Conservation (phyloP, 1,284 basidiomycete genomes). For the Pisolithus thermaeus region DNA sequence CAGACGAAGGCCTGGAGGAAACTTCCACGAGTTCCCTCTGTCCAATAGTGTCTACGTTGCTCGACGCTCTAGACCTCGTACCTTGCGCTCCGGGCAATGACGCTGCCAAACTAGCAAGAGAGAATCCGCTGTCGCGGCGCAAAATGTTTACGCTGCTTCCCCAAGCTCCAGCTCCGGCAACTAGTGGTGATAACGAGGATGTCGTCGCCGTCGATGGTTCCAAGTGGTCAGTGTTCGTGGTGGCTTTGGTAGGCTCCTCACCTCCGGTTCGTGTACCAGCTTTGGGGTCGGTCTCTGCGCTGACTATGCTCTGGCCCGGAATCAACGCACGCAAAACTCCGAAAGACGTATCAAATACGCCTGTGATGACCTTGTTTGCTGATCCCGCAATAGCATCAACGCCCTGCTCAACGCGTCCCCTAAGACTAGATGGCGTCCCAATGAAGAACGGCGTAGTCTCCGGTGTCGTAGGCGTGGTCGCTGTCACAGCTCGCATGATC, state of each 20-base stretch:
- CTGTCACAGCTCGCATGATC: slow-evolving; percentile 30
- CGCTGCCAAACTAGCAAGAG: slow-evolving; percentile 73
- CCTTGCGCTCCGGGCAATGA: slow-evolving; percentile 46
- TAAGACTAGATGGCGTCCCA: slow-evolving; percentile 38
- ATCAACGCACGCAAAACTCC: slow-evolving; percentile 71
- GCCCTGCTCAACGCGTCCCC: slow-evolving; percentile 76
- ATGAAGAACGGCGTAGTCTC: slow-evolving; percentile 16
- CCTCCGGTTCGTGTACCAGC: slow-evolving; percentile 16
- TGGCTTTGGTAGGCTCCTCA: slow-evolving; percentile 7
- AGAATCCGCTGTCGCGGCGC: slow-evolving; percentile 71
- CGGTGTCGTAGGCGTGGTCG: slow-evolving; percentile 21
- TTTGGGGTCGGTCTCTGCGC: slow-evolving; percentile 16
- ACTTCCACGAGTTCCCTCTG: slow-evolving; percentile 62
- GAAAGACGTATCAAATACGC: slow-evolving; percentile 81
- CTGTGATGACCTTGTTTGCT: slow-evolving; percentile 80
- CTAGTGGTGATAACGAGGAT: neutral
- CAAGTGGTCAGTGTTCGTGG: neutral
- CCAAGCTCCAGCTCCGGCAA: slow-evolving; percentile 5
- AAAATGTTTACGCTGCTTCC: slow-evolving; percentile 58
- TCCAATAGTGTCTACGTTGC: slow-evolving; percentile 45
- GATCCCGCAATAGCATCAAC: slow-evolving; percentile 79
- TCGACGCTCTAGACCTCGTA: slow-evolving; percentile 21
- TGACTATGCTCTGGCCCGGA: slow-evolving; percentile 29
- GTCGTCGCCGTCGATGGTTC: neutral
- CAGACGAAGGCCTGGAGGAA: slow-evolving; percentile 46